A percentile compares a stretch with the other conserved stretches of the same genome.
These are phyloP conservation scores for Leucocoprinus sp. DNA, from an alignment of 768 basidiomycete species.

Conservation along the genomic window DNA sequence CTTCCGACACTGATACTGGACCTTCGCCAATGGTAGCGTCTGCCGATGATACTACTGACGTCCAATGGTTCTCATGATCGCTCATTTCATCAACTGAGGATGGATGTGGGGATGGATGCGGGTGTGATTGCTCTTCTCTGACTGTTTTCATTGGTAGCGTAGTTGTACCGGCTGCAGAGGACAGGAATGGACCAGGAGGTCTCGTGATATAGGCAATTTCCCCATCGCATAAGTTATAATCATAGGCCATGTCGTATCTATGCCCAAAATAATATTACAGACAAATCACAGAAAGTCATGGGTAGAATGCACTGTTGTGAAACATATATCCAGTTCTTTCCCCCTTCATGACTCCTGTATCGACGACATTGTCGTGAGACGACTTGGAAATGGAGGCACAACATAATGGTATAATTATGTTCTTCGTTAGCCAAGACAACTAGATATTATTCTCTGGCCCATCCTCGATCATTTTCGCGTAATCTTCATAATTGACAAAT, in stretches of 20 bases:
- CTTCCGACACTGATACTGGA: constrained; percentile 6
- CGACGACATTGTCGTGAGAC: no score
- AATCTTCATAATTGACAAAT: constrained; percentile 85
- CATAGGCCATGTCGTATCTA: no score
- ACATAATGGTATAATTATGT: no score
- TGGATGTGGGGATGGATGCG: background rate
- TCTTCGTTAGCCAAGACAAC: no score
- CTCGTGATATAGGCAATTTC: constrained; percentile 10
- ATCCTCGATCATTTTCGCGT: constrained; percentile 78
- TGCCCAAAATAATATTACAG: no score
- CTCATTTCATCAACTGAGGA: background rate
- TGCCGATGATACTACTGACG: background rate
- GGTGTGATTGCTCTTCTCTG: background rate
- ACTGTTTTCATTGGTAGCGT: background rate
- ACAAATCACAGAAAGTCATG: no score
- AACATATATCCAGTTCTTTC: no score
- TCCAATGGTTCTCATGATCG: background rate
- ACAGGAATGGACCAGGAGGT: background rate
- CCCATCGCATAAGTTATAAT: no score
- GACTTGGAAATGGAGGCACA: no score
- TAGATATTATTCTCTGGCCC: constrained; percentile 60
- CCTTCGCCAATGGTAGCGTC: constrained; percentile 7
- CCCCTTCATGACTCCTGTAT: no score
- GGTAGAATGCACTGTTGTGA: no score
- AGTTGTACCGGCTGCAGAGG: constrained; percentile 2